Percentiles rank a stretch among this genome's conserved stretches.
These are phyloP conservation scores for Salix brachista DNA, from an alignment of 345 rosid genomes.

Conservation along the genomic window DNA sequence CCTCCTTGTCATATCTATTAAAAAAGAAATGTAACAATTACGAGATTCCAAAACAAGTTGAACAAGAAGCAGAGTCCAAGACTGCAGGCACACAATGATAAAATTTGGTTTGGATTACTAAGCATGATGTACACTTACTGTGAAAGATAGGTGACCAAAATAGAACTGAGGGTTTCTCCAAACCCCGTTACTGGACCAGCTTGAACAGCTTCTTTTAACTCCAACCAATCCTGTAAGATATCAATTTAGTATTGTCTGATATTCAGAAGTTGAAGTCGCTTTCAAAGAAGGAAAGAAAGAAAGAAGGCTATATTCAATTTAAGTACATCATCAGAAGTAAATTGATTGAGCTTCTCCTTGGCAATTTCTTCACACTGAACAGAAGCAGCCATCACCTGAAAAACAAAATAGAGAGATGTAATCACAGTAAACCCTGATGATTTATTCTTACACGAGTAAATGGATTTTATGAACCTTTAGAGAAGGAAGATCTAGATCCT, in stretches of 20 bases:
- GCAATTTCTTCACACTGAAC: constrained; percentile 39
- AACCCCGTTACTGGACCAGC: constrained; percentile 30
- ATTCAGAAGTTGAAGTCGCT: background rate
- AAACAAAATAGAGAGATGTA: constrained; percentile 2
- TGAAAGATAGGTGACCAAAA: constrained; percentile 26
- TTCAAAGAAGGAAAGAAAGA: background rate
- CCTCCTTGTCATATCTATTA: constrained; percentile 57
- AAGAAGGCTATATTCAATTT: background rate
- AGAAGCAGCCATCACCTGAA: constrained; percentile 36
- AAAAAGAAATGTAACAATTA: background rate
- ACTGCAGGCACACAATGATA: background rate
- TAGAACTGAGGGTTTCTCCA: constrained; percentile 26
- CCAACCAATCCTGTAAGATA: constrained; percentile 28
- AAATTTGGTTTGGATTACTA: background rate
- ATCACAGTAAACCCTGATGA: background rate
- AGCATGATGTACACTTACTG: constrained; percentile 14
- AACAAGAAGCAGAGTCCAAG: background rate
- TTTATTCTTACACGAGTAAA: background rate
- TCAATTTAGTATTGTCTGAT: background rate
- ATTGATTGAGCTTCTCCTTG: constrained; percentile 22
- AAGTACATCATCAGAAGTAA: constrained; percentile 27
- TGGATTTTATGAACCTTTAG: constrained; percentile 18
- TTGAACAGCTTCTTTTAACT: constrained; percentile 25
- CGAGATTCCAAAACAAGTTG: background rate
- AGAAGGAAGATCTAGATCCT: constrained; percentile 37